These are phyloP conservation scores for Mucor piriformis DNA, from an alignment of 371 early-diverging fungal species.

Conservation along the genomic window DNA sequence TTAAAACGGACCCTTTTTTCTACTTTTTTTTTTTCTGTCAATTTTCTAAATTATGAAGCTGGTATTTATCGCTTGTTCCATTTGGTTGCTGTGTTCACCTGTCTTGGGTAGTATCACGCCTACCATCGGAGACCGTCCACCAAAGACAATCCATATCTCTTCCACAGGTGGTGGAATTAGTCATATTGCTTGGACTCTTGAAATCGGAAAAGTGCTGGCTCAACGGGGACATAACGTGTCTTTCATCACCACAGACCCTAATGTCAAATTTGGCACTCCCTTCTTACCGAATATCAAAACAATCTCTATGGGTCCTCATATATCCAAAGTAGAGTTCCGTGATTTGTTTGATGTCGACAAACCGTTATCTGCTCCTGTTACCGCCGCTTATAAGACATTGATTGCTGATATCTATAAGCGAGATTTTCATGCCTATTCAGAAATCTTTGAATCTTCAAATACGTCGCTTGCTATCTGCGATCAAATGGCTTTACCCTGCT, in stretches of 20 bases:
- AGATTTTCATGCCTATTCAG: slow-evolving; percentile 2
- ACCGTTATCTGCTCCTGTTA: not conserved
- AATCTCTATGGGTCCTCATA: slow-evolving; percentile 12
- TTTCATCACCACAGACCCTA: slow-evolving; percentile 13
- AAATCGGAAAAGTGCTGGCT: slow-evolving; percentile 21
- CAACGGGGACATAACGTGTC: slow-evolving; percentile 25
- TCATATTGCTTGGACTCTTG: slow-evolving; percentile 26
- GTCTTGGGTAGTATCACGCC: not conserved
- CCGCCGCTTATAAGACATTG: not conserved
- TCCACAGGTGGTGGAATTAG: slow-evolving; percentile 21
- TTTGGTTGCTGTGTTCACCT: not conserved
- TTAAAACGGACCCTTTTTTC: not conserved
- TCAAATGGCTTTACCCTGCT: slow-evolving; percentile 21
- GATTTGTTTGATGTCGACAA: slow-evolving; percentile 18
- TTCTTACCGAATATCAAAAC: slow-evolving; percentile 9
- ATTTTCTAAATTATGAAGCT: no score
- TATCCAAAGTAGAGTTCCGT: slow-evolving; percentile 8
- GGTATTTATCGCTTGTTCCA: not conserved
- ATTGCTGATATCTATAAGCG: slow-evolving; percentile 4
- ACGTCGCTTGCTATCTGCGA: slow-evolving; percentile 26
- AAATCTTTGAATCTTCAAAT: slow-evolving; percentile 8
- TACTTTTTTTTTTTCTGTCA: no score
- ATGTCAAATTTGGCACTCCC: slow-evolving; percentile 5
- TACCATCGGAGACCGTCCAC: not conserved
- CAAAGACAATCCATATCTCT: slow-evolving; percentile 21